Evolutionary conservation across 106 monocot genomes (phyloP).

Genomic region (Dioscorea dumetorum): DNA sequence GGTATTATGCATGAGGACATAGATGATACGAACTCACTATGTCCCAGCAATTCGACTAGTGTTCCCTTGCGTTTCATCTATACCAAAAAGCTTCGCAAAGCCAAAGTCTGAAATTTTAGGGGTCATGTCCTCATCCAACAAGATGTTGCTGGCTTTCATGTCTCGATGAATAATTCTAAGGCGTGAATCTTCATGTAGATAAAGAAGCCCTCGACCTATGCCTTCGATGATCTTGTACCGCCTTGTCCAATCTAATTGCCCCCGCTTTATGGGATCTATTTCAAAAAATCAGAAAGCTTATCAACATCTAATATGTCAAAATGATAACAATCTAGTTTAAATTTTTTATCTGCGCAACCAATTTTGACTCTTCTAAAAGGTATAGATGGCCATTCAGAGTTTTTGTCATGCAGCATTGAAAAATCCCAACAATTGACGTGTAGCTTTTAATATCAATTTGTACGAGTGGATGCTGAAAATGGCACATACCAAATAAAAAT

Average conservation of each 20-base stretch:
- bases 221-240: slow-evolving; percentile 9
- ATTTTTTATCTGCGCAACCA: too few relatives aligned
- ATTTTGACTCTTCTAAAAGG: too few relatives aligned
- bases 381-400: too few relatives aligned
- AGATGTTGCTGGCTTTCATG: slow-evolving; percentile 8
- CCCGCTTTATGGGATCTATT: background rate
- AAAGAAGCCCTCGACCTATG: slow-evolving; percentile 10
- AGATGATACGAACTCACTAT: background rate
- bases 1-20: too few relatives aligned
- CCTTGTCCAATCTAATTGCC: slow-evolving; percentile 3
- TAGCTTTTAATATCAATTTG: too few relatives aligned
- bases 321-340: too few relatives aligned
- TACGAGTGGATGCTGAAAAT: background rate
- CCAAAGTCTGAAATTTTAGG: slow-evolving; percentile 22
- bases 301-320: too few relatives aligned
- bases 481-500: slow-evolving; percentile 6
- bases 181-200: slow-evolving; percentile 10
- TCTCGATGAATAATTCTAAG: slow-evolving; percentile 10
- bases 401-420: too few relatives aligned
- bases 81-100: slow-evolving; percentile 7
- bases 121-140: slow-evolving; percentile 8
- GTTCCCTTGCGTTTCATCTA: background rate
- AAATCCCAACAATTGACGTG: too few relatives aligned
- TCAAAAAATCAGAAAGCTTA: too few relatives aligned
- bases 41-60: slow-evolving; percentile 10